These are phyloP conservation scores for Spizellomyces punctatus DNA, from an alignment of 192 early-diverging fungal species.

Conservation along the genomic window DNA sequence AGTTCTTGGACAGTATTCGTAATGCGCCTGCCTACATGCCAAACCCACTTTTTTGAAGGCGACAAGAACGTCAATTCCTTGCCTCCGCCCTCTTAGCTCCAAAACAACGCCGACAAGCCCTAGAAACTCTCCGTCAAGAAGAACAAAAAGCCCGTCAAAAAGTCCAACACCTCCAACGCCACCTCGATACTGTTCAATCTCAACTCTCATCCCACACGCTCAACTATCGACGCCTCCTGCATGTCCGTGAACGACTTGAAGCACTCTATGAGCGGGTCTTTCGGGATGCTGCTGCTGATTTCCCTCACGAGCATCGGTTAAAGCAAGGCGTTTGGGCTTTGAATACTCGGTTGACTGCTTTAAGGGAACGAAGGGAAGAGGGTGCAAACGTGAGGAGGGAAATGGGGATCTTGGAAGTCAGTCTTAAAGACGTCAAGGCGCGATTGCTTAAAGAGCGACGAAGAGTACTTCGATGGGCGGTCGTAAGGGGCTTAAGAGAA, in stretches of 20 bases:
- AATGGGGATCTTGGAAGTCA: background rate
- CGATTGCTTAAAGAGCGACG: background rate
- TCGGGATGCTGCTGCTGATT: background rate
- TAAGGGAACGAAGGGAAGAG: background rate
- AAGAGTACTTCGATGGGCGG: background rate
- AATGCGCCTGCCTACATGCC: too few relatives aligned
- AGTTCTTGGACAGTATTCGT: background rate
- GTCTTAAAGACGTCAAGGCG: background rate
- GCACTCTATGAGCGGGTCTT: conserved; percentile 3
- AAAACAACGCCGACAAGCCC: background rate
- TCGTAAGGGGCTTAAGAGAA: background rate
- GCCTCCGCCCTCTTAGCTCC: background rate
- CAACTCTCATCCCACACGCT: background rate
- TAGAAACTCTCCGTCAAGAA: background rate
- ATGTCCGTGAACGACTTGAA: background rate
- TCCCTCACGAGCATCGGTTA: conserved; percentile 2
- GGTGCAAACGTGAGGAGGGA: background rate
- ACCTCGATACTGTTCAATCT: background rate
- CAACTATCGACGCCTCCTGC: conserved; percentile 1
- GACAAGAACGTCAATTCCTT: background rate
- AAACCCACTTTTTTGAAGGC: background rate
- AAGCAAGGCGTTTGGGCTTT: background rate
- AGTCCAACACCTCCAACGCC: background rate
- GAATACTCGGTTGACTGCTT: background rate
- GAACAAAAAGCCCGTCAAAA: background rate